Evolutionary conservation across 208 protist genomes (phyloP).

Genomic region (Cochliopodium minus): DNA sequence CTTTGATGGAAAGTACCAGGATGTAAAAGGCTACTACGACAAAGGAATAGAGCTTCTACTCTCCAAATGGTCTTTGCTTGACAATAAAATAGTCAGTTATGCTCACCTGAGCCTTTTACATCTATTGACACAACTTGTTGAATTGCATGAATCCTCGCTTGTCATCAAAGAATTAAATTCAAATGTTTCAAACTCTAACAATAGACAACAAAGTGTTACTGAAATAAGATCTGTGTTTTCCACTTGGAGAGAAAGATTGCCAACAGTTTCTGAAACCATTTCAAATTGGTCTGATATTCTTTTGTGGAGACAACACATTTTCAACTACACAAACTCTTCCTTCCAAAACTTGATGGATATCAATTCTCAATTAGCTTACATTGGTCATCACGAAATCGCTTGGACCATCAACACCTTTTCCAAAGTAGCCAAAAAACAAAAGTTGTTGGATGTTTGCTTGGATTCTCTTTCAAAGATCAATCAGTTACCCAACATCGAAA

Average conservation of each 20-base stretch:
- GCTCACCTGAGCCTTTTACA: conserved; percentile 6
- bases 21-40: not conserved
- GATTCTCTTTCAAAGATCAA: not conserved
- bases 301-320: conserved; percentile 10
- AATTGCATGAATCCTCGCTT: not conserved
- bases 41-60: not conserved
- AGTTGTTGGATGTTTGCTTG: not conserved
- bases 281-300: conserved; percentile 13
- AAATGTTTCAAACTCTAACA: not conserved
- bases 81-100: not conserved
- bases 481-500: not conserved
- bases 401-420: conserved; percentile 4
- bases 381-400: not conserved
- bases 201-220: not conserved
- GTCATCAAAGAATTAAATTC: not conserved
- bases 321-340: not conserved
- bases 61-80: conserved; percentile 9
- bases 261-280: conserved; percentile 12
- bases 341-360: no score
- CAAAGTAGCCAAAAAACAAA: not conserved
- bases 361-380: not conserved
- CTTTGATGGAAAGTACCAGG: not conserved
- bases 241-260: conserved; percentile 13
- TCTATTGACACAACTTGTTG: conserved; percentile 10
- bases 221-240: conserved; percentile 1